phyloP scores from a whole-genome alignment of 1,139 yeast genomes.

The Protomyces arabidopsidicola region DNA sequence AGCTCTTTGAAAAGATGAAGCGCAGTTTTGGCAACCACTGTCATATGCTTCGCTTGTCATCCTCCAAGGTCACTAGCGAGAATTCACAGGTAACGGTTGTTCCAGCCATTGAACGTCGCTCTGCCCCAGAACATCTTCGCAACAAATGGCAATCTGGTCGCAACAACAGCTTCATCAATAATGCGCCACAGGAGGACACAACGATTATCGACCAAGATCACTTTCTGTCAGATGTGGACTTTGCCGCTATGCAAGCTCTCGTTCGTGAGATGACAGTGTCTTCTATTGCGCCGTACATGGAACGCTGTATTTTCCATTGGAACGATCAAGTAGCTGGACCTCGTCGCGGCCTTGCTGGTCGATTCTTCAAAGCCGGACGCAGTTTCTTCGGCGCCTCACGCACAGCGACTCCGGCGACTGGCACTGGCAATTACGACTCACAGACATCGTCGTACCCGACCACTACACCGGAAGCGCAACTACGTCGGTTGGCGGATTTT shows the following conservation, averaged over 20 bases:
- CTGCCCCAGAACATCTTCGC: slow-evolving; percentile 31
- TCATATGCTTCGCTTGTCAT: slow-evolving; percentile 17
- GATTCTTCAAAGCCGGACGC: slow-evolving; percentile 65
- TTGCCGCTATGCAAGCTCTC: slow-evolving; percentile 44
- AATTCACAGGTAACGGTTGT: slow-evolving; percentile 12
- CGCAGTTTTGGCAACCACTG: slow-evolving; percentile 37
- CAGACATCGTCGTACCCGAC: slow-evolving; percentile 54
- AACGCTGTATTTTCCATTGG: slow-evolving; percentile 66
- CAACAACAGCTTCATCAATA: slow-evolving; percentile 7
- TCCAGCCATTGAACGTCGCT: slow-evolving; percentile 28
- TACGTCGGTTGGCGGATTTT: slow-evolving; percentile 87
- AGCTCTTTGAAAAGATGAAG: slow-evolving; percentile 32
- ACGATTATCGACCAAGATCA: not conserved
- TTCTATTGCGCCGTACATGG: slow-evolving; percentile 72
- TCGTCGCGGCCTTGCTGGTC: slow-evolving; percentile 66
- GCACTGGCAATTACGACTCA: slow-evolving; percentile 42
- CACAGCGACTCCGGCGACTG: slow-evolving; percentile 27
- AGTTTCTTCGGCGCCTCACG: slow-evolving; percentile 48
- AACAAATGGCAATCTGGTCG: slow-evolving; percentile 16
- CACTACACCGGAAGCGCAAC: slow-evolving; percentile 64
- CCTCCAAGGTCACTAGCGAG: slow-evolving; percentile 3
- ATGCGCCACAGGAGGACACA: not conserved
- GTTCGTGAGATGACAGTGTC: slow-evolving; percentile 55
- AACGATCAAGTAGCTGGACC: slow-evolving; percentile 61
- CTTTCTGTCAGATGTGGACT: slow-evolving; percentile 39